A percentile compares a stretch with the other conserved stretches of the same genome.
Evolutionary conservation across 768 basidiomycete genomes (phyloP).

Genomic region (Dentipellis sp.): DNA sequence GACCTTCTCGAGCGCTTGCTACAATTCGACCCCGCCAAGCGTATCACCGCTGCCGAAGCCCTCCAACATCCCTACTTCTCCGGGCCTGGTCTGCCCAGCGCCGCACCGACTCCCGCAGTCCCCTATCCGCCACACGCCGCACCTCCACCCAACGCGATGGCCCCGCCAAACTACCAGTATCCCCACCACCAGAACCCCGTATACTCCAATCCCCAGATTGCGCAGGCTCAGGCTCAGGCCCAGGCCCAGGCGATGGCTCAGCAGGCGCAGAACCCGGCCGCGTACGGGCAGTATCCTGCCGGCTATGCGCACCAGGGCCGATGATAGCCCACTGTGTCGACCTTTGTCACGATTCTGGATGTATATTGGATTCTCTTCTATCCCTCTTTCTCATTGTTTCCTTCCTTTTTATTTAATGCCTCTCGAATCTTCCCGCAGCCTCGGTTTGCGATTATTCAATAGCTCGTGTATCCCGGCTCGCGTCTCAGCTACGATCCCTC

Average conservation of each 20-base stretch:
- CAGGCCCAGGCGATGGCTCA: constrained; percentile 21
- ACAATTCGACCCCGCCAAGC: constrained; percentile 91
- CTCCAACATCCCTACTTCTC: constrained; percentile 90
- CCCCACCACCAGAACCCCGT: constrained; percentile 35
- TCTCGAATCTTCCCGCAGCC: no score
- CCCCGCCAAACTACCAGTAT: constrained; percentile 53
- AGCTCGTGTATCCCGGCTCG: no score
- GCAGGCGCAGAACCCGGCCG: constrained; percentile 7
- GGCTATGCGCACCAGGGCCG: constrained; percentile 9
- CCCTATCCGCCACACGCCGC: constrained; percentile 44
- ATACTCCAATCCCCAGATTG: constrained; percentile 10
- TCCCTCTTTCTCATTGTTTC: no score
- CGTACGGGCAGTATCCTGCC: constrained; percentile 14
- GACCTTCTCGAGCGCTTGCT: constrained; percentile 91
- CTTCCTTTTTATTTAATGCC: no score
- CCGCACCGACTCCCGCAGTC: constrained; percentile 29
- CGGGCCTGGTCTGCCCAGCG: constrained; percentile 31
- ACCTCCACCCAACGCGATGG: constrained; percentile 20
- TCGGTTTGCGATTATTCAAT: no score
- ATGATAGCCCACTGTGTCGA: background rate
- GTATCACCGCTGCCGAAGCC: constrained; percentile 86
- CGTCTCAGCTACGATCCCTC: no score
- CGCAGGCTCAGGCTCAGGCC: constrained; percentile 19
- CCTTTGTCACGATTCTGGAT: no score
- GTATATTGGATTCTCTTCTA: no score